Conservation (phyloP, 305 asterid genomes). For the Plantago lanceolata region DNA sequence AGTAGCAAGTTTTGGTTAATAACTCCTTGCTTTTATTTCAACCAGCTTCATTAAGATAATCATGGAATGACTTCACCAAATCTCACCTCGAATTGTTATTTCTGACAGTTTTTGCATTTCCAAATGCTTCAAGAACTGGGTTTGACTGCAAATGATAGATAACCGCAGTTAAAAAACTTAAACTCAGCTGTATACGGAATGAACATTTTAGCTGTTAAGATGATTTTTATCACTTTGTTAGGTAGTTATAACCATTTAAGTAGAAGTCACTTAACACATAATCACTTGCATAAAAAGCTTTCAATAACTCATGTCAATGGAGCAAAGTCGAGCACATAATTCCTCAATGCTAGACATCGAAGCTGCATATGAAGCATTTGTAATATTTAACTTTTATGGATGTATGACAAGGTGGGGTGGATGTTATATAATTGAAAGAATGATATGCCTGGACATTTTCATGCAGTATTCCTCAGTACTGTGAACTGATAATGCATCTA, state of each 20-base stretch:
- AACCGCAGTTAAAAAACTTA: neutral
- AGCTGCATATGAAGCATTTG: too few relatives aligned
- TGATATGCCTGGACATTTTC: neutral
- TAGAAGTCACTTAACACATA: too few relatives aligned
- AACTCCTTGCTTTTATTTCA: neutral
- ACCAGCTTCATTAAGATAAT: slow-evolving; percentile 14
- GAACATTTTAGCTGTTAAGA: neutral
- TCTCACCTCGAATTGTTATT: slow-evolving; percentile 74
- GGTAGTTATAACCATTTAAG: too few relatives aligned
- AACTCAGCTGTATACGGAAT: neutral
- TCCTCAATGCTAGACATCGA: too few relatives aligned
- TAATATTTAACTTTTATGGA: too few relatives aligned
- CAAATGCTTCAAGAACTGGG: slow-evolving; percentile 89
- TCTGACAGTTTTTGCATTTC: slow-evolving; percentile 83
- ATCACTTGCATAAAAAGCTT: too few relatives aligned
- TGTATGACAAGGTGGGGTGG: too few relatives aligned
- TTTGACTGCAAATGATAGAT: slow-evolving; percentile 56
- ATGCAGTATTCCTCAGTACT: too few relatives aligned
- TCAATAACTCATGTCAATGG: too few relatives aligned
- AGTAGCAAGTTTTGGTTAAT: slow-evolving; percentile 23
- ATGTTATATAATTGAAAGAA: neutral
- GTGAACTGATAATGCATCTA: neutral
- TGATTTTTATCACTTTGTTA: neutral
- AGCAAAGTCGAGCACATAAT: neutral
- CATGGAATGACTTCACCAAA: slow-evolving; percentile 15